A percentile compares a stretch with the other conserved stretches of the same genome.
phyloP scores from a whole-genome alignment of 1,284 basidiomycete genomes.

The Vanrija sp. region DNA sequence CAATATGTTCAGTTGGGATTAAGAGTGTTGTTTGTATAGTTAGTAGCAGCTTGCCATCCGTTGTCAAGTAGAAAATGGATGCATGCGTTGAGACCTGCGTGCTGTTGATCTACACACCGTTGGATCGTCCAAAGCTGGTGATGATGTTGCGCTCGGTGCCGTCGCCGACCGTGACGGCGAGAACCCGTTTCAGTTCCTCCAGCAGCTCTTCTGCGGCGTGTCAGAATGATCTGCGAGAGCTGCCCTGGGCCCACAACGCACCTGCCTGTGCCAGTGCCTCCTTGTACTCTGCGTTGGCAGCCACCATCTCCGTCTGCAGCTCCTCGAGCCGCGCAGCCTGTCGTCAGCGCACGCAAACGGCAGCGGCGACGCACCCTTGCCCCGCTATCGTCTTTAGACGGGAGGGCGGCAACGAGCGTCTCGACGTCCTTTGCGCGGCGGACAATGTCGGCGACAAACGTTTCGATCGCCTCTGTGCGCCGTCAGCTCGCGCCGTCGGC shows the following conservation, averaged over 20 bases:
- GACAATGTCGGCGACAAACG: slow-evolving; percentile 43
- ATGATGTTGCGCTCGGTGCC: slow-evolving; percentile 18
- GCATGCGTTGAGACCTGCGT: not conserved
- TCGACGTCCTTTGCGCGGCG: slow-evolving; percentile 45
- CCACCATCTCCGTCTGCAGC: slow-evolving; percentile 40
- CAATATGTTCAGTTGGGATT: slow-evolving; percentile 19
- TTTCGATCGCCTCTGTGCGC: slow-evolving; percentile 38
- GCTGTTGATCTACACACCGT: not conserved
- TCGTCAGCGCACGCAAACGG: not conserved
- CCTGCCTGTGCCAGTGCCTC: slow-evolving; percentile 40
- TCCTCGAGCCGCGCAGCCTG: slow-evolving; percentile 34
- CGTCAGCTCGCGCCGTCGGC: not conserved
- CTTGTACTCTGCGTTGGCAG: slow-evolving; percentile 42
- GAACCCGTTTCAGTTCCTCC: slow-evolving; percentile 32
- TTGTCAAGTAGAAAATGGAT: not conserved
- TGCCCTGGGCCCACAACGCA: slow-evolving; percentile 8
- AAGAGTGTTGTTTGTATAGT: not conserved
- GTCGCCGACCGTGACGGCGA: slow-evolving; percentile 33
- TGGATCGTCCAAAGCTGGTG: not conserved
- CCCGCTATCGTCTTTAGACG: slow-evolving; percentile 37
- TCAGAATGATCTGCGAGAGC: not conserved
- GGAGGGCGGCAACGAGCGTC: slow-evolving; percentile 38
- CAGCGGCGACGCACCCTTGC: slow-evolving; percentile 25
- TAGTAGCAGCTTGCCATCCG: not conserved
- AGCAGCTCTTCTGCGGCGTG: slow-evolving; percentile 31